Base-by-base conservation (phyloP, 2,329 filamentous ascomycete genomes). In the Xylariaceae sp. region DNA sequence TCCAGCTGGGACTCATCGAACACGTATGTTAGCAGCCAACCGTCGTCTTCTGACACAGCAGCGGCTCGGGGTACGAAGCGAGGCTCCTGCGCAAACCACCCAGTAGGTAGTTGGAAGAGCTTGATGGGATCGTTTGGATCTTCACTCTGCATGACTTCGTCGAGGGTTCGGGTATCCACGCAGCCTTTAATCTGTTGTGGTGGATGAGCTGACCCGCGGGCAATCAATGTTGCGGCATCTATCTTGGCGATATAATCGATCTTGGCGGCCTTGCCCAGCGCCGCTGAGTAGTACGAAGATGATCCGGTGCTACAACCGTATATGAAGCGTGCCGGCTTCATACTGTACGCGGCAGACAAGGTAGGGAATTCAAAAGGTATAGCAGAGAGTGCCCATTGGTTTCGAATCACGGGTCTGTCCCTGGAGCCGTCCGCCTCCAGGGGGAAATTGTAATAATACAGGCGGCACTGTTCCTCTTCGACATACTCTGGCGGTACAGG, bases 351-450 rank as follows among this genome's bases (percentile, higher is more conserved):
- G 1, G 77, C 71, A 0, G 74, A 69, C 0, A 85, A 61, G 0
- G 77, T 76, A 0, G 83, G 83, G 38, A 87, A 87, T 47, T 87
- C 83, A 42, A 87, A 82, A 0, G 81, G 75, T 32, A 87, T 78
- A 1, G 77, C 70, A 0, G 78, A 74, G 1, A 87, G 64, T 0
- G 79, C 80, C 66, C 81, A 85, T 50, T 87, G 79, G 35, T 82
- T 71, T 0, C 66, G 68, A 32, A 86, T 83, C 0, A 49, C 56
- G 3, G 62, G 57, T 3, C 52, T 15, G 8, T 44, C 39, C 0
- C 49, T 37, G 17, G 46, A 40, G 13, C 37, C 51, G 1, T 52
- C 35, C 3, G 55, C 45, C 0, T 54, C 41, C 1, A 84, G 59
- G 1, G 68, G 64, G 52, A 87, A 86, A 29, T 71, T 69, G 55